These are phyloP conservation scores for Lithospermum erythrorhizon DNA, from an alignment of 257 asterid genomes.

Conservation along the genomic window DNA sequence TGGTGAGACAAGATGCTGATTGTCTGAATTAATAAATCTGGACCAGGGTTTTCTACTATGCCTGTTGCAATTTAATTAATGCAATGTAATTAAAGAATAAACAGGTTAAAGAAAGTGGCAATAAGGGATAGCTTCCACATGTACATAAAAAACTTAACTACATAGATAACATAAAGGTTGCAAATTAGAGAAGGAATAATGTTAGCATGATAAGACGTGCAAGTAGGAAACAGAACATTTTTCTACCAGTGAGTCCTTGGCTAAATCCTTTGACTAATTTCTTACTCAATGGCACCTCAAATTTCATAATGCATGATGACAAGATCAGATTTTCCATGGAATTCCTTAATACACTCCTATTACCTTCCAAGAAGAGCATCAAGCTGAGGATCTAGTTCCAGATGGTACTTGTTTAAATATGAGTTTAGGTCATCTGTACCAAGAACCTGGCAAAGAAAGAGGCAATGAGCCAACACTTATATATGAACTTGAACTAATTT, in stretches of 20 bases:
- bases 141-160: neutral
- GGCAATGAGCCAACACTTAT: neutral
- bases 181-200: too few species aligned
- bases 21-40: slow-evolving; percentile 29
- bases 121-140: neutral
- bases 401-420: slow-evolving; percentile 25
- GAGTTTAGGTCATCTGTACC: slow-evolving; percentile 35
- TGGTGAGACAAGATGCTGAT: slow-evolving; percentile 32
- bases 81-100: neutral
- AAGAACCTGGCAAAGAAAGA: slow-evolving; percentile 21
- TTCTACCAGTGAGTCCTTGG: neutral
- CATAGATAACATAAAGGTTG: neutral
- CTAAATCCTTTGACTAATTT: neutral
- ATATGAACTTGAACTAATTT: neutral
- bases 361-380: slow-evolving; percentile 35
- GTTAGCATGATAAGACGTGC: neutral
- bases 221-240: neutral
- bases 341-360: too few species aligned
- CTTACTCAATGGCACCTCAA: neutral
- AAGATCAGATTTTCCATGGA: too few species aligned
- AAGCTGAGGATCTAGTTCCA: slow-evolving; percentile 31
- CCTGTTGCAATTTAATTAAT: slow-evolving; percentile 15
- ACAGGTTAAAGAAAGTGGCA: neutral
- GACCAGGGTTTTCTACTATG: slow-evolving; percentile 39
- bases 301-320: neutral